Evolutionary conservation across 2,329 filamentous ascomycete species (phyloP).

Genomic region (Neofusicoccum sp.): DNA sequence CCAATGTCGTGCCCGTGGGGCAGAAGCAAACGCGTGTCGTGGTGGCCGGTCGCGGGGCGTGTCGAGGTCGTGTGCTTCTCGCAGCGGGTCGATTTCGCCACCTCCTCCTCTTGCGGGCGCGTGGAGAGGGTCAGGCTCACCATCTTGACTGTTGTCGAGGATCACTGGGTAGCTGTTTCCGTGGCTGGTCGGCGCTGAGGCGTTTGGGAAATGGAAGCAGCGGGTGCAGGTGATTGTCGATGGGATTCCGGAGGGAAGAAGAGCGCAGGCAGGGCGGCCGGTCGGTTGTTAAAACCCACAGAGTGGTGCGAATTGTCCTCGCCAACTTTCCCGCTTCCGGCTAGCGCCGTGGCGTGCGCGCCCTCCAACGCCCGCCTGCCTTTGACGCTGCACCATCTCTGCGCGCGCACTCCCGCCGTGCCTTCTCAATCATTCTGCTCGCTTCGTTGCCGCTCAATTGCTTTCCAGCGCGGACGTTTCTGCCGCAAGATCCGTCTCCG

Average conservation of each 20-base stretch:
- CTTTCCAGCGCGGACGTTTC: background rate
- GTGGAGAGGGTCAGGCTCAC: conserved; percentile 30
- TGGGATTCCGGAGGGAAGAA: conserved; percentile 20
- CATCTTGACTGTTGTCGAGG: conserved; percentile 39
- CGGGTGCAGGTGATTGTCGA: conserved; percentile 33
- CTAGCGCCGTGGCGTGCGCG: background rate
- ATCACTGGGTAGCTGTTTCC: conserved; percentile 29
- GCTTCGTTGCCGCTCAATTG: background rate
- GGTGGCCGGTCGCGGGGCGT: conserved; percentile 15
- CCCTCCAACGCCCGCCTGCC: background rate
- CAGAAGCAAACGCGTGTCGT: conserved; percentile 16
- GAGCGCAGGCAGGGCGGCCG: background rate
- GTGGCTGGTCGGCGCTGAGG: conserved; percentile 31
- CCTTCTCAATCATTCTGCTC: background rate
- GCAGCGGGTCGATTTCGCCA: conserved; percentile 21
- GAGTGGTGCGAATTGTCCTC: background rate
- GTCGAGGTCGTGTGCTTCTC: conserved; percentile 33
- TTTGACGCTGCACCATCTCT: background rate
- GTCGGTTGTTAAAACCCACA: conserved; percentile 3
- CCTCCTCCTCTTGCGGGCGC: conserved; percentile 16
- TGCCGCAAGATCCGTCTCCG: background rate
- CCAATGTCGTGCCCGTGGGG: background rate
- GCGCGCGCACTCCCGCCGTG: background rate
- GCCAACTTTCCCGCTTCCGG: background rate
- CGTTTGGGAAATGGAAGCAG: conserved; percentile 34